Conservation (phyloP, 2,329 filamentous ascomycete genomes). For the Penicillium sp. region DNA sequence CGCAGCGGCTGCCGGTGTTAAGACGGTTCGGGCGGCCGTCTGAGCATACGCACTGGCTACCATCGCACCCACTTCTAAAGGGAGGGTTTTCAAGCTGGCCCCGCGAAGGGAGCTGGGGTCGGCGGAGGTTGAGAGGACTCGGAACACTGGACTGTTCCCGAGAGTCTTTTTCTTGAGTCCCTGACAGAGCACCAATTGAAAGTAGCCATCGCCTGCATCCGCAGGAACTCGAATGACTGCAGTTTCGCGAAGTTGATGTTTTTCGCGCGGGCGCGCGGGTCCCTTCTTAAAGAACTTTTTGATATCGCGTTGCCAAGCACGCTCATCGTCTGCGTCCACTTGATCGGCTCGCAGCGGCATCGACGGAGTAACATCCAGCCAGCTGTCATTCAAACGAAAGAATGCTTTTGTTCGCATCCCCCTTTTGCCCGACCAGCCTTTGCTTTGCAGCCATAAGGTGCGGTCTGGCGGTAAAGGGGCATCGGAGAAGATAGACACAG, state of each 20-base stretch:
- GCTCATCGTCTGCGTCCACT: conserved; percentile 53
- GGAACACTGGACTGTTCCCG: conserved; percentile 62
- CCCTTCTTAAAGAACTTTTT: conserved; percentile 57
- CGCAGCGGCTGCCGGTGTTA: conserved; percentile 21
- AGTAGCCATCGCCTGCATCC: conserved; percentile 60
- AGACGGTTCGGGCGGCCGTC: conserved; percentile 24
- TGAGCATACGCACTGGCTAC: conserved; percentile 42
- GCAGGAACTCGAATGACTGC: conserved; percentile 60
- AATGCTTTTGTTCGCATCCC: conserved; percentile 62
- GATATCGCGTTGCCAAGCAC: conserved; percentile 63
- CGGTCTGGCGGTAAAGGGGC: conserved; percentile 52
- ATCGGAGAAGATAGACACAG: conserved; percentile 60
- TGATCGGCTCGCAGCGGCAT: conserved; percentile 45
- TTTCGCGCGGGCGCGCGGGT: conserved; percentile 40
- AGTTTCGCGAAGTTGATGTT: conserved; percentile 56
- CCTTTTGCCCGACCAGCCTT: conserved; percentile 62
- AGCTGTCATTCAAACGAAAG: conserved; percentile 53
- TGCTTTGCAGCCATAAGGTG: conserved; percentile 62
- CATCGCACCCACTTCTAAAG: conserved; percentile 56
- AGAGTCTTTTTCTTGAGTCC: conserved; percentile 53
- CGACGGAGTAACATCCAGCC: conserved; percentile 63
- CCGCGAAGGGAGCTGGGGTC: conserved; percentile 58
- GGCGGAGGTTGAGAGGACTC: conserved; percentile 60
- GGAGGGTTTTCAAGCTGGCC: conserved; percentile 59
- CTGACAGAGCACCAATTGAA: conserved; percentile 59